These are phyloP conservation scores for Phytophthora constricta DNA, from an alignment of 352 stramenopile genomes.

Conservation along the genomic window DNA sequence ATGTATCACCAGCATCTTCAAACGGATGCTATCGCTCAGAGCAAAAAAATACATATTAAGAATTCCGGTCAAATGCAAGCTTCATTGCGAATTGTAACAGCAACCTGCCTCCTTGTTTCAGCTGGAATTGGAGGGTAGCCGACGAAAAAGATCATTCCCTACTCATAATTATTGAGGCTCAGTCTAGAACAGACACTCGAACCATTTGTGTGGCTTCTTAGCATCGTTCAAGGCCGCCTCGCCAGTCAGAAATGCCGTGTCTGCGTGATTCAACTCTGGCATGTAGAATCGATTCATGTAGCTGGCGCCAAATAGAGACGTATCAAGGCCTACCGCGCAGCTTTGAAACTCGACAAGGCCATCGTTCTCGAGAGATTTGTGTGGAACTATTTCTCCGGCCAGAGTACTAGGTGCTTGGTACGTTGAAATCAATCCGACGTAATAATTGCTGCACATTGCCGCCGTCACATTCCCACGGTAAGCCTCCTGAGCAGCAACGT, in stretches of 20 bases:
- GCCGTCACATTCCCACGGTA: slow-evolving; percentile 40
- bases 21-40: too few species aligned
- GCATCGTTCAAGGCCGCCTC: slow-evolving; percentile 37
- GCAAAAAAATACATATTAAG: too few species aligned
- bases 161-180: too few species aligned
- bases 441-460: slow-evolving; percentile 49
- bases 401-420: slow-evolving; percentile 28
- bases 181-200: slow-evolving; percentile 42
- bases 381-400: slow-evolving; percentile 18
- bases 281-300: slow-evolving; percentile 42
- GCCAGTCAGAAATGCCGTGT: slow-evolving; percentile 49
- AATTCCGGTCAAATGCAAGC: too few species aligned
- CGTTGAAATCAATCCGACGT: slow-evolving; percentile 37
- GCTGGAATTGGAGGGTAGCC: too few species aligned
- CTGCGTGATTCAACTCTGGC: slow-evolving; percentile 46
- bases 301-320: slow-evolving; percentile 26
- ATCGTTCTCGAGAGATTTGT: slow-evolving; percentile 42
- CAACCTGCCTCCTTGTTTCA: too few species aligned
- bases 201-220: slow-evolving; percentile 51
- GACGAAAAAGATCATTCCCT: too few species aligned
- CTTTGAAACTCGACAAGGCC: slow-evolving; percentile 53
- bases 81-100: too few species aligned
- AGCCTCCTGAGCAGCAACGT: slow-evolving; percentile 34
- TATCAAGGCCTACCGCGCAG: slow-evolving; percentile 35
- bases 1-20: too few species aligned